phyloP scores from a whole-genome alignment of 2,329 filamentous ascomycete genomes.

The Colletotrichum sp. region DNA sequence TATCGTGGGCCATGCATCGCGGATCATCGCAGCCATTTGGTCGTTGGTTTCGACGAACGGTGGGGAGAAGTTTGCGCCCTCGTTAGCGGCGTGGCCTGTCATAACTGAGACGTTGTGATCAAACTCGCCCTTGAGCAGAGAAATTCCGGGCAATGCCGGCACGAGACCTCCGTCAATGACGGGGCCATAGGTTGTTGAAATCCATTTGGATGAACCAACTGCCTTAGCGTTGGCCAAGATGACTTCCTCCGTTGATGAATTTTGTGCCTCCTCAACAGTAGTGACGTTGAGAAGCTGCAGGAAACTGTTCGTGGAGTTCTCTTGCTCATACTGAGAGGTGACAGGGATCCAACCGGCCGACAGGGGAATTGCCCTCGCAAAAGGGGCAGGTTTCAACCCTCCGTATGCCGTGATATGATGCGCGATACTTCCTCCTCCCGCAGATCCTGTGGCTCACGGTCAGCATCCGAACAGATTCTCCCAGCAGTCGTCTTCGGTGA shows the following conservation, averaged over 20 bases:
- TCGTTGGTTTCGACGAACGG: slow-evolving; percentile 46
- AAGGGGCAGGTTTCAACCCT: slow-evolving; percentile 5
- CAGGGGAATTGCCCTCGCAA: slow-evolving; percentile 17
- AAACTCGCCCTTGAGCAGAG: slow-evolving; percentile 5
- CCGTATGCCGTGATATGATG: slow-evolving; percentile 21
- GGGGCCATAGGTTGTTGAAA: slow-evolving; percentile 2
- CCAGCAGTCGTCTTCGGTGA: background rate
- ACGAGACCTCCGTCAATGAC: slow-evolving; percentile 11
- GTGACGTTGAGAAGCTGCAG: slow-evolving; percentile 1
- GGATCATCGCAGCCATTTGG: slow-evolving; percentile 39
- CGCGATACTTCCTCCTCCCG: slow-evolving; percentile 20
- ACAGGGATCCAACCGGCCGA: background rate
- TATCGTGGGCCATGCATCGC: slow-evolving; percentile 28
- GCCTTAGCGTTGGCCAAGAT: slow-evolving; percentile 3
- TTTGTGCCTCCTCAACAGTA: background rate
- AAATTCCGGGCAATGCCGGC: slow-evolving; percentile 12
- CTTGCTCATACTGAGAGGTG: background rate
- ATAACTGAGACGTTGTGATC: slow-evolving; percentile 16
- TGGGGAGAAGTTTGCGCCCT: slow-evolving; percentile 49
- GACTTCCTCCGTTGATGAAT: background rate
- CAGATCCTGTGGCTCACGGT: slow-evolving; percentile 34
- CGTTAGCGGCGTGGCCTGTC: slow-evolving; percentile 49
- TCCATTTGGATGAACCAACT: background rate
- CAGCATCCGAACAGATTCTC: background rate
- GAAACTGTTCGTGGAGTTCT: slow-evolving; percentile 3